A percentile compares a stretch with the other conserved stretches of the same genome.
These are phyloP conservation scores for Penicillium griseofulvum DNA, from an alignment of 2,329 filamentous ascomycete genomes.

Conservation along the genomic window DNA sequence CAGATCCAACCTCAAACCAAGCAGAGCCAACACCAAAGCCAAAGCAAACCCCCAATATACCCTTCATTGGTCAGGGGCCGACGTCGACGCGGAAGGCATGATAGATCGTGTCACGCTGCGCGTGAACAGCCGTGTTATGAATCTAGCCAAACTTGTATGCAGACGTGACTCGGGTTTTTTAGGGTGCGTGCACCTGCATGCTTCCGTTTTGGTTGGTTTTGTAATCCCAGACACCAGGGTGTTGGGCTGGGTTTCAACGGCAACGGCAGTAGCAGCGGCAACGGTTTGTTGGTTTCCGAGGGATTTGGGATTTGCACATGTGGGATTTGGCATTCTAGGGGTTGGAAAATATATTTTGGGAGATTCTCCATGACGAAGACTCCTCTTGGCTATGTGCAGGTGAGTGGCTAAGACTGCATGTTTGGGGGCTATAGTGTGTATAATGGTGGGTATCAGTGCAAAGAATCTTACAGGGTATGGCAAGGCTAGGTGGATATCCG, in stretches of 20 bases:
- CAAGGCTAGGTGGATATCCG: not conserved
- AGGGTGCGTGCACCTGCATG: not conserved
- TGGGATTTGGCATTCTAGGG: not conserved
- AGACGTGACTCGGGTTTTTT: not conserved
- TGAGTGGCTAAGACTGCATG: not conserved
- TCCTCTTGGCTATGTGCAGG: not conserved
- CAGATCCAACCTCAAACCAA: too few species aligned
- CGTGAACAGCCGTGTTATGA: not conserved
- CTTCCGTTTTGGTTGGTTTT: not conserved
- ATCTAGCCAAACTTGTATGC: not conserved
- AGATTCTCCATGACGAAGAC: not conserved
- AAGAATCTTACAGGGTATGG: not conserved
- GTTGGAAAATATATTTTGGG: not conserved
- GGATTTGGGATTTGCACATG: too few species aligned
- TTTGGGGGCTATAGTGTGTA: not conserved
- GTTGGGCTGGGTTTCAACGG: not conserved
- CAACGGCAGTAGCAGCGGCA: too few species aligned
- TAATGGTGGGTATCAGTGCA: too few species aligned
- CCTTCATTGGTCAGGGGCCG: too few species aligned
- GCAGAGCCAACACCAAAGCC: not conserved
- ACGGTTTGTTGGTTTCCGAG: too few species aligned
- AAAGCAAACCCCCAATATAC: too few species aligned
- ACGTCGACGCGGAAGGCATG: not conserved
- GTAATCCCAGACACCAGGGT: constrained; percentile 1
- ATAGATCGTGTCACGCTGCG: not conserved